Evolutionary conservation across 768 basidiomycete species (phyloP).

Genomic region (Boletus edulis): DNA sequence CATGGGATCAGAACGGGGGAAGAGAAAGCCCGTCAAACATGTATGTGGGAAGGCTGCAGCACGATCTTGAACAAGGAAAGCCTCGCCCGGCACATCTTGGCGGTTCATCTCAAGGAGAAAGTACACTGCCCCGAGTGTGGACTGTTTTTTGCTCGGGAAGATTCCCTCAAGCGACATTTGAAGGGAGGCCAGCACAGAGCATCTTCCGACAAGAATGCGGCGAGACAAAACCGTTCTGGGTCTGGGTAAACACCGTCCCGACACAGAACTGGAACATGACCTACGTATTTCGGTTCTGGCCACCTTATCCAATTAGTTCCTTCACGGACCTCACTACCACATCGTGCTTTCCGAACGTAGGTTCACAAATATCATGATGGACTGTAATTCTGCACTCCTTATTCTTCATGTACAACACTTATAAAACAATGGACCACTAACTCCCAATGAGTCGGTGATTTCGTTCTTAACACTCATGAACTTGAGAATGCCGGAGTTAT

Average conservation of each 20-base stretch:
- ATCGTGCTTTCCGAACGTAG: too few relatives aligned
- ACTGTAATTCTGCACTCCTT: too few relatives aligned
- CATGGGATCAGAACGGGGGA: conserved; percentile 17
- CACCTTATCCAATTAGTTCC: too few relatives aligned
- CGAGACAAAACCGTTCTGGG: not conserved
- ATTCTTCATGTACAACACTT: too few relatives aligned
- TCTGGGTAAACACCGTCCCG: not conserved
- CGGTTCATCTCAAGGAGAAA: conserved; percentile 23
- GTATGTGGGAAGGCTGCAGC: conserved; percentile 20
- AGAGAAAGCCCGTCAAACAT: conserved; percentile 14
- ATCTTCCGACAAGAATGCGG: not conserved
- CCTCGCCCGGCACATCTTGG: conserved; percentile 23
- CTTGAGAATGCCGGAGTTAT: too few relatives aligned
- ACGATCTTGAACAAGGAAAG: conserved; percentile 29
- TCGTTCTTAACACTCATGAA: too few relatives aligned
- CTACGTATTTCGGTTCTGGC: too few relatives aligned
- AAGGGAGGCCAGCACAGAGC: conserved; percentile 16
- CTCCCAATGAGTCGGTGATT: too few relatives aligned
- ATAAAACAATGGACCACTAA: too few relatives aligned
- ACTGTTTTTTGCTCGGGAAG: conserved; percentile 25
- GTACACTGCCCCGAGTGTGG: conserved; percentile 17
- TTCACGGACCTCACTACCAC: too few relatives aligned
- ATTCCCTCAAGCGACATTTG: conserved; percentile 27
- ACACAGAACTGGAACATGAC: not conserved
- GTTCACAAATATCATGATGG: too few relatives aligned